Evolutionary conservation across 495 filamentous ascomycete species (phyloP).

Genomic region (Geoglossum glabrum): DNA sequence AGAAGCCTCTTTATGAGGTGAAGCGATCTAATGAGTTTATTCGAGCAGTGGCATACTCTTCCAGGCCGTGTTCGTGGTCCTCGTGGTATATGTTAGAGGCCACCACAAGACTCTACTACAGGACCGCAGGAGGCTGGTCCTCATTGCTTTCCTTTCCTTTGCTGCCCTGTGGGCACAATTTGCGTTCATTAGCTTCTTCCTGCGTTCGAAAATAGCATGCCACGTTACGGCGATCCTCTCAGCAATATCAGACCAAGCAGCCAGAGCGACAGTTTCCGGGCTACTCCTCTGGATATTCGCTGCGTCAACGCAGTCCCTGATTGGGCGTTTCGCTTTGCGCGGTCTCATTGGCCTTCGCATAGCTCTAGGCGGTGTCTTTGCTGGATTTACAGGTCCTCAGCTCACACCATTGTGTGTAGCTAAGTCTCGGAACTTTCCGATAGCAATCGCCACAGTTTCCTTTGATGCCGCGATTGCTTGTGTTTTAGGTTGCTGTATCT

Average conservation of each 20-base stretch:
- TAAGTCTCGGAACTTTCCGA: neutral
- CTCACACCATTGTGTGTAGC: neutral
- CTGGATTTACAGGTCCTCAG: neutral
- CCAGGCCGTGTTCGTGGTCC: neutral
- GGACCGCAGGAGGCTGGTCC: neutral
- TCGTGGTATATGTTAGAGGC: neutral
- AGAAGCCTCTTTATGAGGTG: neutral
- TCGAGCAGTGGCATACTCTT: neutral
- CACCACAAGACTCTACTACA: neutral
- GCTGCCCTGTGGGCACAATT: neutral
- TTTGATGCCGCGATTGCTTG: neutral
- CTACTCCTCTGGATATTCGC: neutral
- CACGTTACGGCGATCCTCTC: neutral
- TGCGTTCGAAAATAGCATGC: neutral
- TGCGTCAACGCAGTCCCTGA: neutral
- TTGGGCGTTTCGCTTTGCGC: neutral
- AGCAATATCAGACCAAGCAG: neutral
- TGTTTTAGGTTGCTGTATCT: neutral
- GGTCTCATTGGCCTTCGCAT: neutral
- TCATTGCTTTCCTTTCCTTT: neutral
- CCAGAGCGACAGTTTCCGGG: neutral
- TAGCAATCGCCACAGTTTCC: neutral
- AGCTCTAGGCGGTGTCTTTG: neutral
- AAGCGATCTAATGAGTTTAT: neutral
- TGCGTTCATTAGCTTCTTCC: neutral